Base-by-base conservation (phyloP, 2,329 filamentous ascomycete species). In the Sclerotinia borealis region DNA sequence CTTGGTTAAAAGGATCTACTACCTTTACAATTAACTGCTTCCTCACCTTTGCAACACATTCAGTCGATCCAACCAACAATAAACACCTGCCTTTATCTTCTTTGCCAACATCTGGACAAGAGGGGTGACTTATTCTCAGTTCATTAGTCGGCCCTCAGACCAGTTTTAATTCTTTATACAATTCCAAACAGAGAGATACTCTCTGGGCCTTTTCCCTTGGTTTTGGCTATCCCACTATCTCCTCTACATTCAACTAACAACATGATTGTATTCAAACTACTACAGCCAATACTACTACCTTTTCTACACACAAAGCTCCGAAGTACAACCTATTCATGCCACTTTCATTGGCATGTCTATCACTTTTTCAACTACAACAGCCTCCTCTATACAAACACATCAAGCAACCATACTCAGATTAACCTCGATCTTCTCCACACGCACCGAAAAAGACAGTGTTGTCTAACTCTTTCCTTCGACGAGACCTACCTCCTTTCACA, bases 101-200 rank as follows among this genome's bases (percentile, higher is more conserved):
- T 34, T 56, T 22, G 8, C 4, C 7, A 7, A 45, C 17, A 45
- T 45, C 9, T 22, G 13, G 29, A 45, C 15, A 8, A 11, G 4
- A 8, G 4, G 13, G 8, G 29, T 1, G 19, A 8, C 0, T 7
- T 3, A 25, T 56, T 4, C 0, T 19, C 9, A 34, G 1, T 7
- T 34, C 25, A 6, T 1, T 25, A 22, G 27, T 45, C 4, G 9
- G 25, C 8, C 25, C 19, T 55, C n/a, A n/a, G 11, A 45, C 27
- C 3, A 17, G 34, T 25, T 34, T 19, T 22, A 11, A 45, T 25
- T 39, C 1, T 39, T 29, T 6, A 6, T 17, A 9, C 54, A 45
- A 19, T 34, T 45, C 9, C 7, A 22, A 45, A 34, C 39, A 34
- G 11, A 7, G 1, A 56, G 27, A 45, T 25, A 45, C 37, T 22